Conservation (phyloP, 2,329 filamentous ascomycete genomes). For the Cordyceps tenuipes region DNA sequence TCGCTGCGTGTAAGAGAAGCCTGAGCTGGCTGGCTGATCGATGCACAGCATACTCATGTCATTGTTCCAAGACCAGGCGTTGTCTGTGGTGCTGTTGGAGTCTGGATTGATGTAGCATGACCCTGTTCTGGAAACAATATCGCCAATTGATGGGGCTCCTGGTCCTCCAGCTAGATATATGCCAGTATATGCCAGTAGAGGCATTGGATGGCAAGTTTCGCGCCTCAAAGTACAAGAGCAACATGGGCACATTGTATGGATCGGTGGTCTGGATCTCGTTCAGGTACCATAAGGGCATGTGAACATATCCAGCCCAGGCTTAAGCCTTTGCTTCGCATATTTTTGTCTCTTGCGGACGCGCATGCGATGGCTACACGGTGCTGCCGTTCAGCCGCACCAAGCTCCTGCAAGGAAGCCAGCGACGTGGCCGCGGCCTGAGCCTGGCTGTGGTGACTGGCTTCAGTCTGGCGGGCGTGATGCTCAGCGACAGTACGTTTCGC, state of each 20-base stretch:
- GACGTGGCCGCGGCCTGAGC: neutral
- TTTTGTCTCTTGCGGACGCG: neutral
- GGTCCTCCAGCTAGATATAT: slow-evolving; percentile 59
- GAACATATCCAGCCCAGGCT: slow-evolving; percentile 8
- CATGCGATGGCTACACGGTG: slow-evolving; percentile 1
- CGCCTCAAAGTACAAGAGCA: slow-evolving; percentile 38
- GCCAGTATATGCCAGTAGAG: slow-evolving; percentile 25
- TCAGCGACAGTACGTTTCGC: neutral
- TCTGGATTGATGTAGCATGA: slow-evolving; percentile 37
- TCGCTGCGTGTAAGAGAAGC: slow-evolving; percentile 53
- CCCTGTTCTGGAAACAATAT: neutral
- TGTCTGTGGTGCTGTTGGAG: slow-evolving; percentile 42
- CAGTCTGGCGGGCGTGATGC: neutral
- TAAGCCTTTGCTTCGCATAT: slow-evolving; percentile 8
- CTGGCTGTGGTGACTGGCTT: neutral
- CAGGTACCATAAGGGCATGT: slow-evolving; percentile 8
- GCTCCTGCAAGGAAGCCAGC: neutral
- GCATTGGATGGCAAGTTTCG: slow-evolving; percentile 21
- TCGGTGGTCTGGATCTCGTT: slow-evolving; percentile 2
- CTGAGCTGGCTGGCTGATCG: slow-evolving; percentile 54
- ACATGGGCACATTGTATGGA: slow-evolving; percentile 20
- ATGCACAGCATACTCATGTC: slow-evolving; percentile 41
- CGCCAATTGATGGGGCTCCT: slow-evolving; percentile 40
- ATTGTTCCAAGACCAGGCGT: slow-evolving; percentile 54
- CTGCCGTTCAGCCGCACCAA: slow-evolving; percentile 1